Base-by-base conservation (phyloP, 1,284 basidiomycete species). In the Ganoderma lingzhi region DNA sequence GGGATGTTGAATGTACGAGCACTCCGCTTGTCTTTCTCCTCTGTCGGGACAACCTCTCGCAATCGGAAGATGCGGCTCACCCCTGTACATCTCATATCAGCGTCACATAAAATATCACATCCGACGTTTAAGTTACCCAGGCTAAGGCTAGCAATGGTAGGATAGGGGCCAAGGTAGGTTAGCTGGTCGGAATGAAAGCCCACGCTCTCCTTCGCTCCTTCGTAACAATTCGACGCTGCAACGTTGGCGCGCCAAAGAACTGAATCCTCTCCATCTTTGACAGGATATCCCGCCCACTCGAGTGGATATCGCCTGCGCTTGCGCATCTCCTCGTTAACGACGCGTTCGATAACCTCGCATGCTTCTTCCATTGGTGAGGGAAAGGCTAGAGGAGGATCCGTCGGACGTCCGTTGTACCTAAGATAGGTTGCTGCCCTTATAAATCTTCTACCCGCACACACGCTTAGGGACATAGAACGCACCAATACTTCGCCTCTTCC, bases 121-220 rank as follows among this genome's bases (percentile, higher is more conserved):
- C 23, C 59, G 68, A 56, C 8, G 10, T 70, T 66, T 0, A 8
- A 79, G 84, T 72, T 79, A 86, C 96, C 96, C n/a, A 98, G 88
- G 72, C 95, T 96, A 55, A 98, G 81, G 8, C 95, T 96, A 9
- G 96, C 96, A 74, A 98, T 98, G 0, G 96, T 97, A 0, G 95
- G 90, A 78, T 93, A 96, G 6, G 96, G 96, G 1, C 96, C 96
- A 14, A 98, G 86, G 81, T 95, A 93, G 51, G 91, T 93, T 60
- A 81, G 67, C 69, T 90, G 88, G 77, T 93, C 96, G 1, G 95
- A 92, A 78, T 97, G 96, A 79, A 89, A 92, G 0, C 96, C 96
- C 3, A 97, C 95, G 64, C 90, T 90, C 78, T 96, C 94, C 73
- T 92, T 91, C 8, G 88, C 87, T 3, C 96, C 96, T 82, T 91